phyloP scores from a whole-genome alignment of 164 flowering plant genomes.

The Vitis labrusca region DNA sequence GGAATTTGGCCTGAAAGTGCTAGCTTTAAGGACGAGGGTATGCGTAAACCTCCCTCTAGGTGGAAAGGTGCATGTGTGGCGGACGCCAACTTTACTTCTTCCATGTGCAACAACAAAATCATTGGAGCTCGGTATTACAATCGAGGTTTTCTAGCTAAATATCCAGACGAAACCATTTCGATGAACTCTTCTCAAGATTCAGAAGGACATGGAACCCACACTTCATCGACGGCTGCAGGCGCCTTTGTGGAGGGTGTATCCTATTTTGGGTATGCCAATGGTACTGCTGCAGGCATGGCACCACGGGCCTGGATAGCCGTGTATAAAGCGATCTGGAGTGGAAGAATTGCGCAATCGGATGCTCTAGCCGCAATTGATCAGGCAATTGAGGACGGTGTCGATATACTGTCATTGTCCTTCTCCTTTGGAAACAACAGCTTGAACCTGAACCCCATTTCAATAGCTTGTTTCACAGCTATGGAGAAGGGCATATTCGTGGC shows the following conservation, averaged over 20 bases:
- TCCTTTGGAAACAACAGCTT: conserved; percentile 21
- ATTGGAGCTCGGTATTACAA: conserved; percentile 42
- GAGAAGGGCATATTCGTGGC: conserved; percentile 44
- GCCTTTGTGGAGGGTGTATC: conserved; percentile 28
- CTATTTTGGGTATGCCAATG: conserved; percentile 44
- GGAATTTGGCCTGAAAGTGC: conserved; percentile 42
- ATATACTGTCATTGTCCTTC: conserved; percentile 46
- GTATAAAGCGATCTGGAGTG: conserved; percentile 42
- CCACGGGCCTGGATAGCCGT: conserved; percentile 46
- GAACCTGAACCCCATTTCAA: conserved; percentile 29
- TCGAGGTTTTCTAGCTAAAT: conserved; percentile 28
- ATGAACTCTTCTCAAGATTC: conserved; percentile 37
- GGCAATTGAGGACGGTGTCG: conserved; percentile 58
- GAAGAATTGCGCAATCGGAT: conserved; percentile 26
- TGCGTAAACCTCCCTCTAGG: conserved; percentile 20
- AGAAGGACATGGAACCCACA: conserved; percentile 53
- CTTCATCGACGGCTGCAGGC: conserved; percentile 51
- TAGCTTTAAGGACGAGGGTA: conserved; percentile 34
- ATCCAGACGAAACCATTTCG: conserved; percentile 8
- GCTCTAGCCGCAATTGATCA: conserved; percentile 56
- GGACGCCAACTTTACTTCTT: conserved; percentile 18
- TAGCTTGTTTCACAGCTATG: conserved; percentile 46
- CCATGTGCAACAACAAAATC: conserved; percentile 37
- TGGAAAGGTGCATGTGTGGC: conserved; percentile 33
- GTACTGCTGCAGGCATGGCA: conserved; percentile 47